phyloP scores from a whole-genome alignment of 352 stramenopile species.

The Globisporangium paroecandrum region DNA sequence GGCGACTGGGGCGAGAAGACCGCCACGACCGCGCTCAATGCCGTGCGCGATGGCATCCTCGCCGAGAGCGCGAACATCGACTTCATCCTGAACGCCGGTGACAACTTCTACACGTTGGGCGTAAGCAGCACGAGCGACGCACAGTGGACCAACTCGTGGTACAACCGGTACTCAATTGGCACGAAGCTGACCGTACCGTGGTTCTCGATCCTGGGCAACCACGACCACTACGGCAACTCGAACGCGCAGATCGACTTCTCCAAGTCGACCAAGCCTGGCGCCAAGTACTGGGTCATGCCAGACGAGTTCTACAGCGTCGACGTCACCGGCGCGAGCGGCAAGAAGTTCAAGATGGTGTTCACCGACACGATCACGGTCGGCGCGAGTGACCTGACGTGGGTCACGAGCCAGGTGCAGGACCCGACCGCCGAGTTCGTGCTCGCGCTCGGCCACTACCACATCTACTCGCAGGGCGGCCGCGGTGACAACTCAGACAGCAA shows the following conservation, averaged over 20 bases:
- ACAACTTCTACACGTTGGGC: constrained; percentile 45
- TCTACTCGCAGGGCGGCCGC: constrained; percentile 28
- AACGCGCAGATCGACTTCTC: constrained; percentile 33
- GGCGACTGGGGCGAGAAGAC: constrained; percentile 39
- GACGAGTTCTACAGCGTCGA: constrained; percentile 35
- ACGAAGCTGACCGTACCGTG: constrained; percentile 36
- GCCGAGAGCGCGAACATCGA: constrained; percentile 24
- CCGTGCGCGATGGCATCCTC: constrained; percentile 30
- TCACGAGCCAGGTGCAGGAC: constrained; percentile 23
- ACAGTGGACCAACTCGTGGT: constrained; percentile 33
- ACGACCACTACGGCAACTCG: constrained; percentile 38
- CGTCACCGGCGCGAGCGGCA: constrained; percentile 19
- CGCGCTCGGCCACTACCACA: constrained; percentile 31
- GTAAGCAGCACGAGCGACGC: constrained; percentile 28
- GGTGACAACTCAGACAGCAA: constrained; percentile 28
- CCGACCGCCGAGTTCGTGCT: constrained; percentile 16
- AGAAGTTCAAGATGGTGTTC: constrained; percentile 33
- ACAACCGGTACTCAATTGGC: constrained; percentile 34
- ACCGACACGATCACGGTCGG: constrained; percentile 31
- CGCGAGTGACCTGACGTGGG: constrained; percentile 24
- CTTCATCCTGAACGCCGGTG: constrained; percentile 35
- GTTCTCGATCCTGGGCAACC: constrained; percentile 40
- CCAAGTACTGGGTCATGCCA: constrained; percentile 41
- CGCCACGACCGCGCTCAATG: constrained; percentile 23
- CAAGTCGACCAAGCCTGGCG: constrained; percentile 17